These are phyloP conservation scores for Heritiera fomes DNA, from an alignment of 345 rosid species.

Conservation along the genomic window DNA sequence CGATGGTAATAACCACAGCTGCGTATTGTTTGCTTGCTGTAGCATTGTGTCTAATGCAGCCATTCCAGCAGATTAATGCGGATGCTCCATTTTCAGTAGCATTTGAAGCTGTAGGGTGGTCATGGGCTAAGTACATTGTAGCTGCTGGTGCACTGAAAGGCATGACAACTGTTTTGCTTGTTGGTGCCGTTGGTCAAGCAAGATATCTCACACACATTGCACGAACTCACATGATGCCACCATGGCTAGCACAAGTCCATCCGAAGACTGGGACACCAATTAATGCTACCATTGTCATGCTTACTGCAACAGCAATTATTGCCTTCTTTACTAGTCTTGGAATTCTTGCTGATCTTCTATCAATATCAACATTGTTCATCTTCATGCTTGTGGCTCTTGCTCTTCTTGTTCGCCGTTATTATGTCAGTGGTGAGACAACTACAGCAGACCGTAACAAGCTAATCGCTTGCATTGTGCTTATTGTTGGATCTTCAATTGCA, in stretches of 20 bases:
- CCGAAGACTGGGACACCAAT: conserved; percentile 69
- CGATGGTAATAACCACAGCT: conserved; percentile 53
- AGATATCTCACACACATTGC: conserved; percentile 89
- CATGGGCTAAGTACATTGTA: conserved; percentile 86
- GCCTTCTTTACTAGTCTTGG: conserved; percentile 75
- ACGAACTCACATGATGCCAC: conserved; percentile 88
- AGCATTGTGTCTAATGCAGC: conserved; percentile 65
- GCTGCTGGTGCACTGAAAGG: conserved; percentile 81
- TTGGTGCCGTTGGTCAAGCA: conserved; percentile 73
- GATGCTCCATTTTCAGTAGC: conserved; percentile 85
- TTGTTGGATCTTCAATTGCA: conserved; percentile 51
- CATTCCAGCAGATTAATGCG: conserved; percentile 37
- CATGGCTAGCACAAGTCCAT: conserved; percentile 72
- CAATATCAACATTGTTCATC: conserved; percentile 77
- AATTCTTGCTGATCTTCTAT: conserved; percentile 60
- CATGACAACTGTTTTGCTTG: conserved; percentile 85
- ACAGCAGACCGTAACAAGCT: conserved; percentile 45
- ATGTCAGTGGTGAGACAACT: conserved; percentile 59
- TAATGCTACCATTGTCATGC: conserved; percentile 74
- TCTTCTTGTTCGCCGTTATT: conserved; percentile 78
- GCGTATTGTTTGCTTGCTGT: conserved; percentile 66
- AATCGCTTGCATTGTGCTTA: conserved; percentile 38
- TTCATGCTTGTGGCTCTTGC: conserved; percentile 81
- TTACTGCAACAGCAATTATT: conserved; percentile 51
- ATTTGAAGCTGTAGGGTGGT: conserved; percentile 61